Evolutionary conservation across 768 basidiomycete genomes (phyloP).

Genomic region (Tephrocybe sp.): DNA sequence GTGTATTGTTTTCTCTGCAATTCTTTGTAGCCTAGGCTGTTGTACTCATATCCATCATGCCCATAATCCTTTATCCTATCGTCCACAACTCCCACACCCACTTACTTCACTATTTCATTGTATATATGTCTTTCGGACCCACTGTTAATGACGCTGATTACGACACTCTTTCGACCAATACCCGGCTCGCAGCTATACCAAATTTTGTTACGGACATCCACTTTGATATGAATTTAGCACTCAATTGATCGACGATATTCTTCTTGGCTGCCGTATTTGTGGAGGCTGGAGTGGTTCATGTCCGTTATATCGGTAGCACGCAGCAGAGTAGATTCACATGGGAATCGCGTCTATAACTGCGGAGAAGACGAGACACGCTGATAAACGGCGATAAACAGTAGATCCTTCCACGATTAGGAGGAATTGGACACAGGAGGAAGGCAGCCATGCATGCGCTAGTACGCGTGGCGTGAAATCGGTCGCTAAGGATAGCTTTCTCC

Average conservation of each 20-base stretch:
- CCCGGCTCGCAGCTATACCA: background rate
- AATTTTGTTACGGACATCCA: background rate
- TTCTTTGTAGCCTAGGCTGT: conserved; percentile 11
- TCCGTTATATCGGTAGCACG: background rate
- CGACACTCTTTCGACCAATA: background rate
- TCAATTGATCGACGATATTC: too few relatives aligned
- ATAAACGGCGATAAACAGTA: background rate
- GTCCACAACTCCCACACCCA: background rate
- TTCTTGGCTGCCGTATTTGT: too few relatives aligned
- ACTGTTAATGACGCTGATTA: background rate
- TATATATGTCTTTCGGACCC: background rate
- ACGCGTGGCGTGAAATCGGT: too few relatives aligned
- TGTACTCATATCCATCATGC: background rate
- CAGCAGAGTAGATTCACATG: background rate
- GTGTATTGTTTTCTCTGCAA: background rate
- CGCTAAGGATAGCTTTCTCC: too few relatives aligned
- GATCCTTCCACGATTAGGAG: background rate
- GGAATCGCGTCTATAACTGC: too few relatives aligned
- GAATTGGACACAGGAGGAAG: background rate
- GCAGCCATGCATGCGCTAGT: too few relatives aligned
- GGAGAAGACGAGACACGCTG: background rate
- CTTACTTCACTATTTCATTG: background rate
- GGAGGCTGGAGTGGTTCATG: too few relatives aligned
- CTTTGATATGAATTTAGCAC: background rate
- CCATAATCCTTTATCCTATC: background rate